These are phyloP conservation scores for Knoxia roxburghii DNA, from an alignment of 257 asterid genomes.

Conservation along the genomic window DNA sequence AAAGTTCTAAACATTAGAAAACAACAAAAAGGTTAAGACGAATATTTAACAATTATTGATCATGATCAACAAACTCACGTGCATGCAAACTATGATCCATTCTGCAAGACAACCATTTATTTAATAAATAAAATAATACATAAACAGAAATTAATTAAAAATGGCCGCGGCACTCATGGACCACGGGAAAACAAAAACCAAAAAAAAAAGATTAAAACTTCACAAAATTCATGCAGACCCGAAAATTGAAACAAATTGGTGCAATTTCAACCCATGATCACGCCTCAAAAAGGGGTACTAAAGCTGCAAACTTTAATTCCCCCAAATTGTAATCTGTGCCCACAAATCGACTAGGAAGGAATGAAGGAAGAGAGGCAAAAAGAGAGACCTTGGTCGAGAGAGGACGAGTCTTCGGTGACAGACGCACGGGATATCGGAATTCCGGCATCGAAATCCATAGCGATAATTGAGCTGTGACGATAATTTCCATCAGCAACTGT, in stretches of 20 bases:
- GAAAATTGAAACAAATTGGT: not conserved
- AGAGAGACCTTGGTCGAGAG: conserved; percentile 36
- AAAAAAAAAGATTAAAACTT: not conserved
- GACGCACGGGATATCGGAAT: conserved; percentile 52
- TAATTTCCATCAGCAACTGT: conserved; percentile 20
- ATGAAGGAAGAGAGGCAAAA: conserved; percentile 11
- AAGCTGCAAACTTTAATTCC: not conserved
- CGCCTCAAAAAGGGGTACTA: not conserved
- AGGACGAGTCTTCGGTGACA: conserved; percentile 49
- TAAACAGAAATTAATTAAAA: not conserved
- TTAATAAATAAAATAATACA: not conserved
- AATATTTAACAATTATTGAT: not conserved
- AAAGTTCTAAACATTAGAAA: not conserved
- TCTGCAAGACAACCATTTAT: conserved; percentile 5
- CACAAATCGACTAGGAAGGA: conserved; percentile 15
- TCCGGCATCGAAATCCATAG: conserved; percentile 39
- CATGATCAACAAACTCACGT: conserved; percentile 5
- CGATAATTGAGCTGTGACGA: conserved; percentile 1
- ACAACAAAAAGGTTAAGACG: not conserved
- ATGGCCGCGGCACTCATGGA: conserved; percentile 6
- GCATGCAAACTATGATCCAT: conserved; percentile 19
- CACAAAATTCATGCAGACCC: conserved; percentile 2
- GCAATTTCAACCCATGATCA: conserved; percentile 10
- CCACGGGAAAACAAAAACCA: conserved; percentile 1
- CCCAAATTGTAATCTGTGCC: not conserved